phyloP scores from a whole-genome alignment of 371 early-diverging fungal genomes.

The Rhizomucor miehei region DNA sequence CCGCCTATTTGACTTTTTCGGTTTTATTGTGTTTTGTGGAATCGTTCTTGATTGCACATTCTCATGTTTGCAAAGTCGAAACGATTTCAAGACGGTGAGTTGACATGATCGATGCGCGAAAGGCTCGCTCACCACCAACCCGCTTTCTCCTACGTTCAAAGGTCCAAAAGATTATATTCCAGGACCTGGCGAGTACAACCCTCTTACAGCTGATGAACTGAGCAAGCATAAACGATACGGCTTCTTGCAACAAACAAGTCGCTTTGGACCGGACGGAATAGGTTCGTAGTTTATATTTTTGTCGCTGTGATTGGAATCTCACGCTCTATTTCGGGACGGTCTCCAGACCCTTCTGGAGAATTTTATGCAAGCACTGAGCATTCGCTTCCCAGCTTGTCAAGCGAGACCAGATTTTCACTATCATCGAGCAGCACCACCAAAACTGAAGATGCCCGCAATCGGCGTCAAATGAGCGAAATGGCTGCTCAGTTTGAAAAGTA shows the following conservation, averaged over 20 bases:
- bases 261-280: constrained; percentile 23
- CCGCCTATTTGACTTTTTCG: background rate
- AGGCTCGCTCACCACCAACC: background rate
- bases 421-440: constrained; percentile 22
- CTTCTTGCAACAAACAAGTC: constrained; percentile 25
- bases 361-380: constrained; percentile 11
- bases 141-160: constrained; percentile 1
- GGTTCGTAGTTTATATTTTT: constrained; percentile 6
- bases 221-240: constrained; percentile 27
- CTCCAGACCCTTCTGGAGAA: constrained; percentile 7
- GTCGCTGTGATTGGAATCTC: background rate
- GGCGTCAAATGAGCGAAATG: constrained; percentile 16
- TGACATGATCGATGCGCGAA: constrained; percentile 1
- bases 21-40: background rate
- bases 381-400: constrained; percentile 19
- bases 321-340: background rate
- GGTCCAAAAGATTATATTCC: constrained; percentile 38
- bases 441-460: constrained; percentile 21
- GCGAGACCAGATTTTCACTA: constrained; percentile 17
- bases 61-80: constrained; percentile 44
- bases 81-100: constrained; percentile 37
- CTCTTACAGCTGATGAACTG: constrained; percentile 19
- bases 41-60: background rate
- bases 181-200: constrained; percentile 44
- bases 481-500: constrained; percentile 27